Conservation (phyloP, 805 yeast genomes). For the Kodamaea restingae region DNA sequence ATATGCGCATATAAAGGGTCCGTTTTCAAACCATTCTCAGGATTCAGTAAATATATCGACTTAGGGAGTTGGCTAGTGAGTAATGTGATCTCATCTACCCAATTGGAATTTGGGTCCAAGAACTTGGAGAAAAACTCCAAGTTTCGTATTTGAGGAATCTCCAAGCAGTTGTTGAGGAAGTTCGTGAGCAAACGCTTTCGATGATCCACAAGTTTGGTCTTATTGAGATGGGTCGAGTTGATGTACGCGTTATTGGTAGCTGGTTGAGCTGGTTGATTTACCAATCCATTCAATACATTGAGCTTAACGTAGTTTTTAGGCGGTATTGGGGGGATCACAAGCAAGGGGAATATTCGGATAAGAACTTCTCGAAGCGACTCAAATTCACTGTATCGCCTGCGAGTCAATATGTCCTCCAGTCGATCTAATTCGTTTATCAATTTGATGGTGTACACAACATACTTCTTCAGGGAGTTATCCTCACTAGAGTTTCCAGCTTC, state of each 20-base stretch:
- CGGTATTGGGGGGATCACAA: constrained; percentile 91
- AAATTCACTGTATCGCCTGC: constrained; percentile 84
- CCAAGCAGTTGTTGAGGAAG: constrained; percentile 73
- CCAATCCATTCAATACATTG: constrained; percentile 29
- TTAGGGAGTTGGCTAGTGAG: constrained; percentile 38
- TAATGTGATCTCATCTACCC: constrained; percentile 61
- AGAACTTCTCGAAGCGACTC: constrained; percentile 74
- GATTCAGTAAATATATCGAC: constrained; percentile 39
- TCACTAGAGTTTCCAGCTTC: constrained; percentile 89
- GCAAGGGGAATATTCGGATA: constrained; percentile 69
- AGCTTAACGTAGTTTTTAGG: constrained; percentile 40
- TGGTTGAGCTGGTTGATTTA: constrained; percentile 5
- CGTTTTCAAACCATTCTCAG: constrained; percentile 40
- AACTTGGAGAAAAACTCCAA: constrained; percentile 70
- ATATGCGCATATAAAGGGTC: constrained; percentile 30
- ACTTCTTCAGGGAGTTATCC: constrained; percentile 58
- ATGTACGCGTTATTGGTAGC: constrained; percentile 20
- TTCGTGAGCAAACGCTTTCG: constrained; percentile 58
- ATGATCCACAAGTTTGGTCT: constrained; percentile 37
- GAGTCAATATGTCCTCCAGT: constrained; percentile 49
- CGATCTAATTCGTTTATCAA: constrained; percentile 40
- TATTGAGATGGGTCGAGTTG: constrained; percentile 39
- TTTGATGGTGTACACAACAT: constrained; percentile 77
- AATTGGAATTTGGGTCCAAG: constrained; percentile 77
- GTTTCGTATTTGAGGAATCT: constrained; percentile 50